phyloP scores from a whole-genome alignment of 345 rosid species.

The Raphanus sativus region DNA sequence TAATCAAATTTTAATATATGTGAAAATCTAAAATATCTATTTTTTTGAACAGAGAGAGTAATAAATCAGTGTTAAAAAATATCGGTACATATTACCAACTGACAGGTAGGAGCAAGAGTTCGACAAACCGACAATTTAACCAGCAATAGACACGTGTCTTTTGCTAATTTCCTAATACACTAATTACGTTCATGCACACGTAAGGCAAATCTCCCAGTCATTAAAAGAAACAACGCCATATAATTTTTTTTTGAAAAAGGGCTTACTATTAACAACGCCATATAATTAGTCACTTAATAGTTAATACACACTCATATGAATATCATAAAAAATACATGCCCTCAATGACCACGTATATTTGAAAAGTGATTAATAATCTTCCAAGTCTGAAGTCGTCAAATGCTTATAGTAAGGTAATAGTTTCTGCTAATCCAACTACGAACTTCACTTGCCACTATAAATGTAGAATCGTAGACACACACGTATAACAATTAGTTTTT shows the following conservation, averaged over 20 bases:
- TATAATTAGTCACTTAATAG: background rate
- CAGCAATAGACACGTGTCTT: conserved; percentile 56
- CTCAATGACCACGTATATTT: conserved; percentile 7
- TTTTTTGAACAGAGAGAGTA: no score
- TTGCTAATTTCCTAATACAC: conserved; percentile 30
- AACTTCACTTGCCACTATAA: conserved; percentile 8
- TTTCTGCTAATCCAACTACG: background rate
- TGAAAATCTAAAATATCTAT: no score
- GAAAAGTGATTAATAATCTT: background rate
- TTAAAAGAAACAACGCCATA: conserved; percentile 29
- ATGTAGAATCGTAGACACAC: background rate
- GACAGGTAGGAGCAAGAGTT: conserved; percentile 26
- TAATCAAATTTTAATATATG: no score
- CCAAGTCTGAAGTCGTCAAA: background rate
- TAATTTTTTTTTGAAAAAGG: no score
- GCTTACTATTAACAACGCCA: conserved; percentile 13
- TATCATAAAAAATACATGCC: background rate
- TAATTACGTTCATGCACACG: conserved; percentile 55
- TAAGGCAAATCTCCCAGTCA: conserved; percentile 51
- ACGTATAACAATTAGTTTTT: background rate
- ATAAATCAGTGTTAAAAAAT: background rate
- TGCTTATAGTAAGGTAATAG: background rate
- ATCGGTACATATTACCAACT: background rate
- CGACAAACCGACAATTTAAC: conserved; percentile 58
- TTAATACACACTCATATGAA: background rate